phyloP scores from a whole-genome alignment of 148 eudicot species.

The Amaranthus palmeri region DNA sequence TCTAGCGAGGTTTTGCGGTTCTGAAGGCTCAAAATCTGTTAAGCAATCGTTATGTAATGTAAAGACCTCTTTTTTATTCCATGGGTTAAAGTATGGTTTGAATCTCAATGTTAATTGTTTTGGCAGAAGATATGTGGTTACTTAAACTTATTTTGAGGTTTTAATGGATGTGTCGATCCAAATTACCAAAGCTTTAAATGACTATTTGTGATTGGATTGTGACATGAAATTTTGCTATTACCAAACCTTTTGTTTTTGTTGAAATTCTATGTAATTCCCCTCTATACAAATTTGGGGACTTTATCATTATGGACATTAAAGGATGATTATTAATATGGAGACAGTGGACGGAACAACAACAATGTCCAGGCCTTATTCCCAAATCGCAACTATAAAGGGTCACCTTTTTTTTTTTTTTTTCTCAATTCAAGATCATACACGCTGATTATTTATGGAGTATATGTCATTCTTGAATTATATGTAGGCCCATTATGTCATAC shows the following conservation, averaged over 20 bases:
- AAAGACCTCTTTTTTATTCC: no score
- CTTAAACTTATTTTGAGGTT: neutral
- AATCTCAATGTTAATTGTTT: neutral
- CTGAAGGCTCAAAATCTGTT: no score
- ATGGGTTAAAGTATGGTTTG: neutral
- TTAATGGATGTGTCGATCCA: neutral
- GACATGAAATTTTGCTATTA: neutral
- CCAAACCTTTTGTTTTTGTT: neutral
- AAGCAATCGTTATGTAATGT: no score
- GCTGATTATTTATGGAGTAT: neutral
- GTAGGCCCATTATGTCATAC: neutral
- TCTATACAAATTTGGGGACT: neutral
- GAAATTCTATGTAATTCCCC: neutral
- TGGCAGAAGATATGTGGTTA: neutral
- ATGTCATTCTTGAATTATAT: neutral
- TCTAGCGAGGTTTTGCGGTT: no score
- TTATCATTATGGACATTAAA: neutral
- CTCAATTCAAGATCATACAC: neutral
- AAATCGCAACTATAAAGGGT: no score
- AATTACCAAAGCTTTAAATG: neutral
- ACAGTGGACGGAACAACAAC: neutral
- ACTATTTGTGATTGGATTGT: neutral
- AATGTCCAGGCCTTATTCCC: no score
- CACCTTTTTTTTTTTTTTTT: neutral
- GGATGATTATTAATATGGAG: neutral